A percentile compares a stretch with the other conserved stretches of the same genome.
phyloP scores from a whole-genome alignment of 2,329 filamentous ascomycete genomes.

The Alternaria angustiovoidea region DNA sequence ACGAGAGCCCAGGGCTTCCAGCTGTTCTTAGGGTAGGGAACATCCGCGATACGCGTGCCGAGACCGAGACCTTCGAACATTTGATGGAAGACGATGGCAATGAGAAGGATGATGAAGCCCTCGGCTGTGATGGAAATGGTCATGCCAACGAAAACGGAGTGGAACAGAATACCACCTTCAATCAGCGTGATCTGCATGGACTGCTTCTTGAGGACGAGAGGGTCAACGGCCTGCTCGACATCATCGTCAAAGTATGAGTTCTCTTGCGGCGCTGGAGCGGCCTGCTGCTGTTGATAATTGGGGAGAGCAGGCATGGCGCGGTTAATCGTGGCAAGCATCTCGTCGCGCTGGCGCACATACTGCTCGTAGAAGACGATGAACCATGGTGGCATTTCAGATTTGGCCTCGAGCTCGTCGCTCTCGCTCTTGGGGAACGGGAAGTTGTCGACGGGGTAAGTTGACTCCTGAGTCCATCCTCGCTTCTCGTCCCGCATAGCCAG shows the following conservation, averaged over 20 bases:
- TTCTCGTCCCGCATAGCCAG: conserved; percentile 43
- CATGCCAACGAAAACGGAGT: conserved; percentile 70
- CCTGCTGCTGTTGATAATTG: conserved; percentile 40
- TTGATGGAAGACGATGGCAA: conserved; percentile 70
- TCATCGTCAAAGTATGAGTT: conserved; percentile 50
- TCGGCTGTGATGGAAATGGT: conserved; percentile 66
- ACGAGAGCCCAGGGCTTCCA: conserved; percentile 68
- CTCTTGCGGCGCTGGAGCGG: conserved; percentile 30
- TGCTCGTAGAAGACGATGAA: conserved; percentile 71
- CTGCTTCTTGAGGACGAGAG: conserved; percentile 50
- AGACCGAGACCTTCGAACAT: conserved; percentile 70
- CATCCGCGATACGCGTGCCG: conserved; percentile 66
- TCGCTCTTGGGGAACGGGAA: conserved; percentile 42
- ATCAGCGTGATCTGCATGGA: conserved; percentile 55
- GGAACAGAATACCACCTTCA: conserved; percentile 70
- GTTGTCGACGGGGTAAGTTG: conserved; percentile 37
- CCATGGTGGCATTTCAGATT: conserved; percentile 65
- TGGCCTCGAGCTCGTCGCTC: conserved; percentile 38
- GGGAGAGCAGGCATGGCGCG: conserved; percentile 44
- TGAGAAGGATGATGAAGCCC: conserved; percentile 66
- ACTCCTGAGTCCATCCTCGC: conserved; percentile 44
- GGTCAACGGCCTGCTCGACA: conserved; percentile 48
- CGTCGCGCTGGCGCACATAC: conserved; percentile 67
- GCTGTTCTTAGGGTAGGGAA: conserved; percentile 66
- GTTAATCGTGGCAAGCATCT: conserved; percentile 65